These are phyloP conservation scores for Apocynum venetum DNA, from an alignment of 257 asterid species.

Conservation along the genomic window DNA sequence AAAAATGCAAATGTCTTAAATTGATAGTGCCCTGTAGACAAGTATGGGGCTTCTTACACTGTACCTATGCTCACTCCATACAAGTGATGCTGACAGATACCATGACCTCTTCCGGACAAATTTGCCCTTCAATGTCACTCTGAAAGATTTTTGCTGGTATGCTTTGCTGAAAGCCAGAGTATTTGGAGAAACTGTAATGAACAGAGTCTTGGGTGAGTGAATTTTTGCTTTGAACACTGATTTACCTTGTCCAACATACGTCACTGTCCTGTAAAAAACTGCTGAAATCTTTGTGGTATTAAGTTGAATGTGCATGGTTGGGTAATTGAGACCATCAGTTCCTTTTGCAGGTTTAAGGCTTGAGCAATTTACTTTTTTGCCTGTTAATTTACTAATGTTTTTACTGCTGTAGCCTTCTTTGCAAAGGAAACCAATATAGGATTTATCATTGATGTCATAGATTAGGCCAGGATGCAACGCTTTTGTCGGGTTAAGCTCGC, in stretches of 20 bases:
- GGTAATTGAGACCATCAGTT: conserved; percentile 65
- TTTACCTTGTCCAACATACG: conserved; percentile 40
- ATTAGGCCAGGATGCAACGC: conserved; percentile 71
- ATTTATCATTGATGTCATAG: conserved; percentile 36
- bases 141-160: conserved; percentile 44
- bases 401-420: conserved; percentile 44
- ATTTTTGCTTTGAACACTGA: conserved; percentile 46
- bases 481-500: conserved; percentile 44
- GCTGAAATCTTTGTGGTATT: conserved; percentile 33
- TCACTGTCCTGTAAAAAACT: conserved; percentile 52
- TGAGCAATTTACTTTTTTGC: conserved; percentile 42
- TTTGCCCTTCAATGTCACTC: conserved; percentile 49
- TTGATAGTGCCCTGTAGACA: conserved; percentile 26
- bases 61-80: conserved; percentile 40
- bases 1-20: not conserved
- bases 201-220: conserved; percentile 31
- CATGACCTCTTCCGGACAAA: conserved; percentile 20
- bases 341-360: conserved; percentile 34
- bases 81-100: conserved; percentile 25
- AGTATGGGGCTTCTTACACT: conserved; percentile 59
- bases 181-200: conserved; percentile 44
- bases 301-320: conserved; percentile 53
- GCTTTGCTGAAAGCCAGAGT: conserved; percentile 30
- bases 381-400: conserved; percentile 35
- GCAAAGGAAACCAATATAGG: conserved; percentile 61